phyloP scores from a whole-genome alignment of 1,284 basidiomycete species.

The Meripilus lineatus region DNA sequence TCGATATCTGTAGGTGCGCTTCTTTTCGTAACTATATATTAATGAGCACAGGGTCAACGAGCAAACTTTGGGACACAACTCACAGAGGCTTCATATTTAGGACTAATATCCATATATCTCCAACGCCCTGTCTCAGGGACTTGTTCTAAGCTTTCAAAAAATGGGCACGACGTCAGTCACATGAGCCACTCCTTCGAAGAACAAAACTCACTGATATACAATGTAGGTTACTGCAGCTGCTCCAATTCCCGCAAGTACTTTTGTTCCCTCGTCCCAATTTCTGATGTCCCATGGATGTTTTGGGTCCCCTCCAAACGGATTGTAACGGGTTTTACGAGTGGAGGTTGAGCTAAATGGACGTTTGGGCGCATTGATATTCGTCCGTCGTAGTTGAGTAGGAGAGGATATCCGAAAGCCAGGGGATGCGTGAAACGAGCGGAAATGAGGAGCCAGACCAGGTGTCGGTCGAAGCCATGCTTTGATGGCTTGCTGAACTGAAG shows the following conservation, averaged over 20 bases:
- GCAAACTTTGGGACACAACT: slow-evolving; percentile 11
- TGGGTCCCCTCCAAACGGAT: slow-evolving; percentile 17
- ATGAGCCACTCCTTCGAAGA: background rate
- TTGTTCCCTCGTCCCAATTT: slow-evolving; percentile 17
- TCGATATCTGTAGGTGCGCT: slow-evolving; percentile 46
- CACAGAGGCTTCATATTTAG: slow-evolving; percentile 51
- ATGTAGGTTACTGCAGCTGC: slow-evolving; percentile 49
- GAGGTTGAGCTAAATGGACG: background rate
- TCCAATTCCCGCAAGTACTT: slow-evolving; percentile 21
- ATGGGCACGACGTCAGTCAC: background rate
- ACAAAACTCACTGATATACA: slow-evolving; percentile 47
- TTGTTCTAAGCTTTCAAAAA: slow-evolving; percentile 58
- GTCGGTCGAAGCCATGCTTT: too few relatives aligned
- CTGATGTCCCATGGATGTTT: slow-evolving; percentile 17
- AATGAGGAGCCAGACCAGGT: too few relatives aligned
- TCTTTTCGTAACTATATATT: slow-evolving; percentile 42
- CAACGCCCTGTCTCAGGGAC: slow-evolving; percentile 81
- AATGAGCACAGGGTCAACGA: background rate
- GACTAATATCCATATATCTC: slow-evolving; percentile 78
- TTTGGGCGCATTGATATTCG: too few relatives aligned
- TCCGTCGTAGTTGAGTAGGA: too few relatives aligned
- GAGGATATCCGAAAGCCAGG: too few relatives aligned
- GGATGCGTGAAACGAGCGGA: too few relatives aligned
- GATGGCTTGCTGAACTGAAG: too few relatives aligned
- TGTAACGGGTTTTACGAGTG: slow-evolving; percentile 18